Evolutionary conservation across 1,284 basidiomycete species (phyloP), one percentile per base, ranked within the genome.

Genomic region (Thecaphora frezii): DNA sequence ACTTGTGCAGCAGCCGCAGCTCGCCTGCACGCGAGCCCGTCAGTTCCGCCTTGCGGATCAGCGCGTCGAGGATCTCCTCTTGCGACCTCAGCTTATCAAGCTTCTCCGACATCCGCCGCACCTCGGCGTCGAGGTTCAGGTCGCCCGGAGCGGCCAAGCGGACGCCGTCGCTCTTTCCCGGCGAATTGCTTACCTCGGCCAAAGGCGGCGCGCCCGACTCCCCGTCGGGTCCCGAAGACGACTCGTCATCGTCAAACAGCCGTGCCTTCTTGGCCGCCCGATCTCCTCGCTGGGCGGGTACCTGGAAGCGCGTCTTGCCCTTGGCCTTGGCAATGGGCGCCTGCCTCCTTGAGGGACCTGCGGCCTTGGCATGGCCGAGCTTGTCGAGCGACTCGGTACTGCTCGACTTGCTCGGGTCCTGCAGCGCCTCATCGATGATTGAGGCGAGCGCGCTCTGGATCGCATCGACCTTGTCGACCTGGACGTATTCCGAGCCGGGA

Each of bases 361-460:
- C n/a, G 28, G 28, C 28, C 28, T 30, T 30, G 28, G 12, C 18
- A 9, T 16, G 33, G 7, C 18, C 33, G 16, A 22, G 9, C 12
- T 21, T 12, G 7, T 50, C 56, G 3, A 54, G 33, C 1, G 61
- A 52, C 7, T 44, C 44, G 9, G 51, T 40, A 10, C 41, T 48
- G 33, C 25, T 1, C 46, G 41, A 10, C 56, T 49, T 24, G 47
- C 55, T 38, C 46, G 33, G 3, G 46, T 30, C 40, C 54, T 61
- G 49, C 30, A 57, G 46, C n/a, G 66, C 62, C n/a, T 85, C 84
- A 73, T 93, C 91, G 69, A 97, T 93, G 76, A 97, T 96, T 74
- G 92, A 90, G 18, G 89, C 93, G 56, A 97, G 82, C 1, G 93
- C 93, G 4, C 91, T 90, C 72, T 93, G 91, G 22, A 97, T 92